Evolutionary conservation across 495 filamentous ascomycete species (phyloP), one percentile per base, ranked within the genome.

Genomic region (Neurospora sp.): DNA sequence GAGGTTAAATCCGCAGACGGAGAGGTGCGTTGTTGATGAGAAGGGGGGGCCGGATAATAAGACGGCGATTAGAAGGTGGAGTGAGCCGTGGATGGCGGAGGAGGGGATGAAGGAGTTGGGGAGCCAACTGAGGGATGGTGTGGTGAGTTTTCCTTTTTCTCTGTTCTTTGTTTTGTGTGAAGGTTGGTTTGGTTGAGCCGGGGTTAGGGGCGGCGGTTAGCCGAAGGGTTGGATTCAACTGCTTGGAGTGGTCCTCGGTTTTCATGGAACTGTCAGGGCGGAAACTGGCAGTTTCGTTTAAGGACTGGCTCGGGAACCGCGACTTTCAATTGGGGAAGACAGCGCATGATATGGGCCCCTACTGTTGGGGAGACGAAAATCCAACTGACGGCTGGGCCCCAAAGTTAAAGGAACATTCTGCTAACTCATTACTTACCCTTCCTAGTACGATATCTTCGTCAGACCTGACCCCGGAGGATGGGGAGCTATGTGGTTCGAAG

Each of bases 391-490:
- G 22, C 27, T 22, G 9, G 12, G 22, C 2, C 22, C 12, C 22
- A 12, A 8, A 7, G 1, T 16, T 31, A 5, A 16, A 61, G 4
- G 22, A 16, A 7, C 22, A 65, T 16, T 61, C 53, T 35, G 53
- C 53, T 65, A 37, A 65, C 27, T 7, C 1, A 37, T 22, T 65
- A 3, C 3, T 44, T 2, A 6, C 12, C 12, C 27, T 2, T 31
- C 18, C 31, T 70, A 83, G 82, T 82, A 82, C 69, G 79, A 79
- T 61, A 79, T 80, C 8, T 82, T 85, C 68, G 75, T 78, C 1
- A 72, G 77, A 27, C 69, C 77, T 0, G 69, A 72, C 9, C 78
- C 59, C 4, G 45, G 77, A 69, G 76, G 70, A 59, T 68, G 71
- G 70, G 45, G 73, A 10, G 79, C 77, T 6, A 69, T 77, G 2